Evolutionary conservation across 1,284 basidiomycete species (phyloP).

Genomic region (Trichosporon sp.): DNA sequence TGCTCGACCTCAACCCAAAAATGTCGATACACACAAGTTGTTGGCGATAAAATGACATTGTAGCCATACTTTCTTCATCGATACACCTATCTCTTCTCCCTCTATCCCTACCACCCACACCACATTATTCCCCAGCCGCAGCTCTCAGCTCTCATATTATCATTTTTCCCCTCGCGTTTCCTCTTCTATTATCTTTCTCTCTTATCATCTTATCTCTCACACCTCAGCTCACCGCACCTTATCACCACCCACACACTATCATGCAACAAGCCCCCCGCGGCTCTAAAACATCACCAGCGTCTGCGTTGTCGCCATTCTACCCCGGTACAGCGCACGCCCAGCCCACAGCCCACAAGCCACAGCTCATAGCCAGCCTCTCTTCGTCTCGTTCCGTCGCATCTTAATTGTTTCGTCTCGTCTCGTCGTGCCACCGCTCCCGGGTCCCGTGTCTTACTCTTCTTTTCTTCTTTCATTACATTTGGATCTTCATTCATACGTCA

Average conservation of each 20-base stretch:
- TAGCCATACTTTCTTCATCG: constrained; percentile 9
- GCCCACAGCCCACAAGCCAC: not conserved
- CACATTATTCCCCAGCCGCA: not conserved
- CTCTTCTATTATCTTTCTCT: constrained; percentile 14
- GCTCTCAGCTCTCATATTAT: not conserved
- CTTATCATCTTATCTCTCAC: constrained; percentile 15
- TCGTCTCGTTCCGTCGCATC: not conserved
- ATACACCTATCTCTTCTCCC: constrained; percentile 1
- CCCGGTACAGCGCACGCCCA: not conserved
- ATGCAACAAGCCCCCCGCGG: constrained; percentile 19
- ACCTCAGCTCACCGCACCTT: constrained; percentile 6
- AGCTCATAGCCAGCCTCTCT: not conserved
- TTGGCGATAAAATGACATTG: constrained; percentile 13
- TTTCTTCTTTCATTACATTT: not conserved
- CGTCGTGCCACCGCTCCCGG: constrained; percentile 5
- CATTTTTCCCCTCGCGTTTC: constrained; percentile 13
- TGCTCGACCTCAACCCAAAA: not conserved
- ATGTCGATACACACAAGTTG: constrained; percentile 6
- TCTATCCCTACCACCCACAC: not conserved
- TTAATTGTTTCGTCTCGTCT: constrained; percentile 2
- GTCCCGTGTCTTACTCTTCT: not conserved
- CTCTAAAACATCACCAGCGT: constrained; percentile 11
- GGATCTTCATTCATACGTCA: not conserved
- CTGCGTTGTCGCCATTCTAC: not conserved
- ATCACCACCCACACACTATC: constrained; percentile 16